Base-by-base conservation (phyloP, 495 filamentous ascomycete genomes). In the Talaromyces thailandensis region DNA sequence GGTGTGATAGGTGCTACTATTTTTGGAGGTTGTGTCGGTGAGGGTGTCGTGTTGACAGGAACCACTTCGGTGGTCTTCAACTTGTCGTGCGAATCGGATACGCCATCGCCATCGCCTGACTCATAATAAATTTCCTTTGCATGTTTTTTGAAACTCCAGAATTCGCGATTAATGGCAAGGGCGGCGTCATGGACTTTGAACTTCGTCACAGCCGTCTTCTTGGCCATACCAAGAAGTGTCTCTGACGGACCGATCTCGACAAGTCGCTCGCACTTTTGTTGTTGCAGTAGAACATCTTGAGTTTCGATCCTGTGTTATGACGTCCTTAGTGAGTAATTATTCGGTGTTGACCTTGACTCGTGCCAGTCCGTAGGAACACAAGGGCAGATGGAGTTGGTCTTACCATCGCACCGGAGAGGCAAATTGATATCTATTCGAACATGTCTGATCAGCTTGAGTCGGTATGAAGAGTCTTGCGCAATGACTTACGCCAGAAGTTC, bases 401-500 rank as follows among this genome's bases (percentile, higher is more conserved):
- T 21, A 62, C 59, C 62, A 64, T 56, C 53, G 45, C 25, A 64
- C 63, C 18, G 63, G 63, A 7, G 40, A 57, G 24, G 63, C 63
- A 57, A 64, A 62, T 40, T 64, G 63, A 35, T 64, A 51, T 45
- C 63, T 64, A 57, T 18, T 16, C n/a, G 6, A 48, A 14, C 3
- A 16, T 48, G 16, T 6, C 16, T 48, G 6, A 4, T 48, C 43
- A 48, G 43, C n/a, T 3, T 32, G 31, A 32, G 31, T 32, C 8
- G 31, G 31, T 32, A 32, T 32, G 31, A 32, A 48, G 3, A 16
- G 12, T 14, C 4, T 48, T 48, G 43, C 3, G 43, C 11, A 14
- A 48, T 48, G 3, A 48, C 43, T 48, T 48, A 48, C 43, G 94
- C 94, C 62, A 98, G 86, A 58, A 98, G 88, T 85, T 98, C 94